Percentiles rank a stretch among this genome's conserved stretches.
Evolutionary conservation across 805 yeast genomes (phyloP).

Genomic region (Candida parachauliodes): DNA sequence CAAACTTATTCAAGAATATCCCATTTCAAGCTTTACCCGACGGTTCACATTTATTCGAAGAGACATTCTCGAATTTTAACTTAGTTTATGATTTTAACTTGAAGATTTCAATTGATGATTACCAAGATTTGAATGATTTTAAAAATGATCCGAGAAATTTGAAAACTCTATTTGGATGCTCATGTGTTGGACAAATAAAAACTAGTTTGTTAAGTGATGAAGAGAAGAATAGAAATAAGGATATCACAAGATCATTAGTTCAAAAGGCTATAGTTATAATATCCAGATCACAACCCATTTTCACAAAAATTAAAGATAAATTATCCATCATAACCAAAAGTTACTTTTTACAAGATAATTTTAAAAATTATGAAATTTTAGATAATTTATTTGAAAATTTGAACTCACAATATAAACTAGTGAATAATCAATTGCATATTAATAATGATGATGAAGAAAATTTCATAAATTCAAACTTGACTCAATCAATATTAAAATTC

Average conservation of each 20-base stretch:
- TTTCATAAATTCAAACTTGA: slow-evolving; percentile 65
- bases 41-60: slow-evolving; percentile 91
- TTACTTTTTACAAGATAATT: slow-evolving; percentile 77
- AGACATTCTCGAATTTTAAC: slow-evolving; percentile 89
- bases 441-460: slow-evolving; percentile 26
- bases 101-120: slow-evolving; percentile 43
- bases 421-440: slow-evolving; percentile 4
- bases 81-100: slow-evolving; percentile 62
- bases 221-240: slow-evolving; percentile 48
- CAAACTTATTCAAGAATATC: slow-evolving; percentile 70
- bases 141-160: slow-evolving; percentile 37
- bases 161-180: slow-evolving; percentile 86
- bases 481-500: slow-evolving; percentile 58
- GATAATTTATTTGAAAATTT: slow-evolving; percentile 68
- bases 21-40: slow-evolving; percentile 97
- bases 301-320: slow-evolving; percentile 85
- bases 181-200: slow-evolving; percentile 83
- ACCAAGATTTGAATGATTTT: slow-evolving; percentile 29
- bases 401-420: slow-evolving; percentile 28
- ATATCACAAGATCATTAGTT: slow-evolving; percentile 79
- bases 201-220: slow-evolving; percentile 51
- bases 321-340: slow-evolving; percentile 84
- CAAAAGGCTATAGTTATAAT: slow-evolving; percentile 89
- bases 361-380: slow-evolving; percentile 65
- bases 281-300: slow-evolving; percentile 75